Evolutionary conservation across 2,329 filamentous ascomycete species (phyloP), one percentile per base, ranked within the genome.

Genomic region (Nothophoma quercina): DNA sequence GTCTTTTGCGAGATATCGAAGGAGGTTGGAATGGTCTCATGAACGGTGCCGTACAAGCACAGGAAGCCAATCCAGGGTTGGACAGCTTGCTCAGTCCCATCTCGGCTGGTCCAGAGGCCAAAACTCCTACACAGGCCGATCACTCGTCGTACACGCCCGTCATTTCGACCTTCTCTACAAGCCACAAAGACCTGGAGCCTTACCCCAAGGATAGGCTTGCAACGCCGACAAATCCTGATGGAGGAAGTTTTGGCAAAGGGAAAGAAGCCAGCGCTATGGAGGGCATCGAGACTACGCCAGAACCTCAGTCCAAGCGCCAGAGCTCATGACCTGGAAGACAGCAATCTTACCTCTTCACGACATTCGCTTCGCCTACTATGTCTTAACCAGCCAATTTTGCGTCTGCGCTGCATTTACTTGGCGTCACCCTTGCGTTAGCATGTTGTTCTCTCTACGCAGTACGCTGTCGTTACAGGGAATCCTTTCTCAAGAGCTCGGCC

Each of bases 1-100:
- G 95, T 13, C 80, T 99, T 36, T 82, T 99, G 55, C 87, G 92
- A 39, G 92, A 98, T 68, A 97, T 98, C 48, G 92, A 97, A 73
- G 93, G 93, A 16, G 93, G 92, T 26, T 86, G 93, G 79, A 73
- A 72, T 36, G 73, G 74, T 8, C 60, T 77, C 21, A 74, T 75
- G 71, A 72, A 74, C 34, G 71, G 71, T 35, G 59, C 60, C 2
- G 51, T 67, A 8, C 59, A 62, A 19, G 56, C 60, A 6, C 62
- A 66, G 9, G 64, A 67, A 53, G 49, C 59, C 26, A 55, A 61
- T 36, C 48, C 56, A 18, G 60, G 66, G 26, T 58, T 57, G 23
- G 68, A 71, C 34, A 64, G 69, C 18, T 59, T 73, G 7, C 64
- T 72, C 40, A 70, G 66, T 15, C 70, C 70, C 6, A 51, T 71